These are phyloP conservation scores for Myrmaecium sp. DNA, from an alignment of 2,329 filamentous ascomycete genomes.

Conservation along the genomic window DNA sequence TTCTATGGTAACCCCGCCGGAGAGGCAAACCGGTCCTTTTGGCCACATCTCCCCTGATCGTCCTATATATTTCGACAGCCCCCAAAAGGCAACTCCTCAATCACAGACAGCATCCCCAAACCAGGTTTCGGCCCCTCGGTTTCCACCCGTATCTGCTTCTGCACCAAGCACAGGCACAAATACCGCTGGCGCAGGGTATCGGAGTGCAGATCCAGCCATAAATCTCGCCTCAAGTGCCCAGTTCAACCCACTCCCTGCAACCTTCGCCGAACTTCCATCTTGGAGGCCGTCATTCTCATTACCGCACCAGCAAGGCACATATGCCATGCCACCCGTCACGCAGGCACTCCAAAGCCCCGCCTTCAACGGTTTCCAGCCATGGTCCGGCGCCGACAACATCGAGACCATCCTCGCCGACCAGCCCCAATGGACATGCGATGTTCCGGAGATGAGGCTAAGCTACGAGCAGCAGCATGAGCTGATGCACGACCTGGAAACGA, in stretches of 20 bases:
- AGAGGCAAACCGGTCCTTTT: conserved; percentile 16
- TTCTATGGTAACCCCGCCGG: conserved; percentile 20
- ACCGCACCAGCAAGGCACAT: conserved; percentile 14
- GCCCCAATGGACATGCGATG: conserved; percentile 39
- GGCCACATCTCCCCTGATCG: conserved; percentile 18
- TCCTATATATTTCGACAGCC: conserved; percentile 11
- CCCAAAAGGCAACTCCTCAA: conserved; percentile 4
- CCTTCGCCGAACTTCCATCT: conserved; percentile 18
- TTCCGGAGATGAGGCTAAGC: conserved; percentile 36
- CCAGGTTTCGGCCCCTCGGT: conserved; percentile 9
- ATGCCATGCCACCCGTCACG: conserved; percentile 9
- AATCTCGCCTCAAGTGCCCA: no score
- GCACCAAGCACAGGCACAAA: conserved; percentile 8
- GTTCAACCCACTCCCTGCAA: conserved; percentile 17
- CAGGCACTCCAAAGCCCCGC: conserved; percentile 4
- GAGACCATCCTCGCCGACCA: conserved; percentile 22
- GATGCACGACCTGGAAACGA: conserved; percentile 59
- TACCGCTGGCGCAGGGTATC: no score
- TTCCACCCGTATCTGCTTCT: not conserved
- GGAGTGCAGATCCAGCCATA: no score
- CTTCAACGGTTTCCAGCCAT: conserved; percentile 1
- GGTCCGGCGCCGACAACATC: conserved; percentile 17
- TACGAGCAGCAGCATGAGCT: conserved; percentile 70
- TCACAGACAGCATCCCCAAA: conserved; percentile 8
- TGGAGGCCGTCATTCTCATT: conserved; percentile 21